Percentiles rank a stretch among this genome's conserved stretches.
Conservation (phyloP, 2,329 filamentous ascomycete genomes). For the Coniella lustricola region DNA sequence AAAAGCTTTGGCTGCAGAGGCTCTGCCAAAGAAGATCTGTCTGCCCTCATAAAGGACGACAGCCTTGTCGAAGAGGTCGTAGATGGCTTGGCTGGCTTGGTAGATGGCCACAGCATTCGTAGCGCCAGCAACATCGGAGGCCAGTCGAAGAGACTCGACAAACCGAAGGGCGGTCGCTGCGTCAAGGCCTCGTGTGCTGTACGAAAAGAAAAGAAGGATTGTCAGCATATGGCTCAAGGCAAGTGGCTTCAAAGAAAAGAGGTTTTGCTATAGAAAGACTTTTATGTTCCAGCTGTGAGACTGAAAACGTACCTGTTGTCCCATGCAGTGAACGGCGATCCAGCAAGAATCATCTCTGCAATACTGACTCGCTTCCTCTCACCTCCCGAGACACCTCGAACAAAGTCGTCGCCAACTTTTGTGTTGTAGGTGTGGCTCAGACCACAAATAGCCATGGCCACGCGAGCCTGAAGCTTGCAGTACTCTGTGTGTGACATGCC, state of each 20-base stretch:
- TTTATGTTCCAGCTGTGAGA: no score
- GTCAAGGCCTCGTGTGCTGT: constrained; percentile 62
- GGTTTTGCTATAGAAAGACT: no score
- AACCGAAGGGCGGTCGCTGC: constrained; percentile 69
- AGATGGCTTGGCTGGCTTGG: constrained; percentile 63
- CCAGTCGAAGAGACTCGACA: constrained; percentile 56
- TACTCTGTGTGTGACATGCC: constrained; percentile 56
- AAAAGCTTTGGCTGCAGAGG: constrained; percentile 51
- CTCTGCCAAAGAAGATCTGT: constrained; percentile 69
- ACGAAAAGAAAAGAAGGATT: background rate
- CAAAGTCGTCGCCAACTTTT: constrained; percentile 67
- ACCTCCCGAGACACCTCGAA: constrained; percentile 64
- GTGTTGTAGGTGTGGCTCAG: constrained; percentile 66
- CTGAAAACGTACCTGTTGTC: constrained; percentile 48
- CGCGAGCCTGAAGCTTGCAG: constrained; percentile 54
- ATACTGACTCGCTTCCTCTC: constrained; percentile 77
- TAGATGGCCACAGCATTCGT: constrained; percentile 64
- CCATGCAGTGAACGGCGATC: constrained; percentile 53
- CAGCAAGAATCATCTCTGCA: constrained; percentile 66
- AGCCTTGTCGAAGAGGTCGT: constrained; percentile 69
- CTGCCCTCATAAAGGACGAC: constrained; percentile 69
- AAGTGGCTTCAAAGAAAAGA: no score
- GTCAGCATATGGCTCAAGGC: no score
- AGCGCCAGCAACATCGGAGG: constrained; percentile 56
- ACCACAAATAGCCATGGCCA: constrained; percentile 65